Evolutionary conservation across 2,329 filamentous ascomycete genomes (phyloP), one percentile per base, ranked within the genome.

Genomic region (Fusarium beomiforme): DNA sequence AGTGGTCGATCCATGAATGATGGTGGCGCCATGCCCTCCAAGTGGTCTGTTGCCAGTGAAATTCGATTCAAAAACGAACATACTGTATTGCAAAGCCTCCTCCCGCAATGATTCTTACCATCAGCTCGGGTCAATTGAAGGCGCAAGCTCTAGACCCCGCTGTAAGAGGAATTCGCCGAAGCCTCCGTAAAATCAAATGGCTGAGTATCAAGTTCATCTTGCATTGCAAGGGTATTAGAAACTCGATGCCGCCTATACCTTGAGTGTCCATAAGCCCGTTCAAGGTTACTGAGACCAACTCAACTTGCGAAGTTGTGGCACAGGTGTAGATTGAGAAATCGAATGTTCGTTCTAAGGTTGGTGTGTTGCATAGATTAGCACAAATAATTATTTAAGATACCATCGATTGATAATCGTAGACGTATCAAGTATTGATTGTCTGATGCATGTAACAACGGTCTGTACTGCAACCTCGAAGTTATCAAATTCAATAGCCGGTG

Each of bases 111-210:
- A 42, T 57, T 67, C 53, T 57, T 63, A 65, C 72, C 72, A 63
- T 66, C 39, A 59, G 57, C 64, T 71, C 59, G 68, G 74, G 55
- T 64, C 70, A 59, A 64, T 58, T 46, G 26, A 66, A 57, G 58
- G 47, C 46, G 59, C 53, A 66, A 65, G 61, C 55, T 43, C 43
- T 43, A 29, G 54, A 47, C 55, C 64, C 41, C 31, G 36, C 47
- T 50, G 31, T 29, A 41, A 62, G 37, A 62, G 47, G 56, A 49
- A 67, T 67, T 63, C 43, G 59, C 56, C 56, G 49, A 66, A 29
- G 46, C 43, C 42, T 46, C 37, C 51, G 23, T 23, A 53, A 37
- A 9, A 42, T 67, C 24, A 50, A 49, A 42, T 46, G 42, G 24
- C 47, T 29, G 49, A 42, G 41, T 17, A 23, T 53, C 26, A 47